A percentile compares a stretch with the other conserved stretches of the same genome.
These are phyloP conservation scores for Beauveria sp. DNA, from an alignment of 2,329 filamentous ascomycete species.

Conservation along the genomic window DNA sequence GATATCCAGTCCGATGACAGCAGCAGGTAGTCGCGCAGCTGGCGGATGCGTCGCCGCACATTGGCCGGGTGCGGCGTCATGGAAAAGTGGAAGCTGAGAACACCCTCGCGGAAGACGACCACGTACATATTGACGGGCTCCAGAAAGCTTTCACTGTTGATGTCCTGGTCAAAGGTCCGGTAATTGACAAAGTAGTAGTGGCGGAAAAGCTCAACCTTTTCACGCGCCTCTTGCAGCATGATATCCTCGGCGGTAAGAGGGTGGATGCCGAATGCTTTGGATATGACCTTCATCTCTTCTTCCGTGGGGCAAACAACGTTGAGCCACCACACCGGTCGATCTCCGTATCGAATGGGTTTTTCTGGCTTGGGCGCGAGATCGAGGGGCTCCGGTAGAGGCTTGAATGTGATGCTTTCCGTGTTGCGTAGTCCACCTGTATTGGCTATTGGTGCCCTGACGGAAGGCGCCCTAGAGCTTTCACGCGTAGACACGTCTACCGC, in stretches of 20 bases:
- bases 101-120: conserved; percentile 90
- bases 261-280: conserved; percentile 92
- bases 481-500: conserved; percentile 23
- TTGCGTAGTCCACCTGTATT: not conserved
- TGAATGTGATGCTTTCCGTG: conserved; percentile 18
- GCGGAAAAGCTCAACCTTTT: conserved; percentile 95
- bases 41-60: conserved; percentile 84
- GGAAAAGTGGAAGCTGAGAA: conserved; percentile 96
- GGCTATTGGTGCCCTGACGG: conserved; percentile 41
- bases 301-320: conserved; percentile 89
- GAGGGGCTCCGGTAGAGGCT: conserved; percentile 25
- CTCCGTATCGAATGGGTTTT: conserved; percentile 57
- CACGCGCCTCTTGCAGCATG: conserved; percentile 91
- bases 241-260: conserved; percentile 94
- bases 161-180: conserved; percentile 93
- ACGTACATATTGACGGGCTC: conserved; percentile 98
- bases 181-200: conserved; percentile 99
- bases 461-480: conserved; percentile 26
- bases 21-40: conserved; percentile 88
- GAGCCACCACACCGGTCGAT: conserved; percentile 93
- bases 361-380: conserved; percentile 18
- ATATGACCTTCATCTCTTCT: conserved; percentile 87
- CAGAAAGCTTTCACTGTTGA: conserved; percentile 79
- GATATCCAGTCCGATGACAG: conserved; percentile 96
- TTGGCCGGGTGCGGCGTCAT: conserved; percentile 94